phyloP scores from a whole-genome alignment of 768 basidiomycete species.

The Leccinum disarticulatum region DNA sequence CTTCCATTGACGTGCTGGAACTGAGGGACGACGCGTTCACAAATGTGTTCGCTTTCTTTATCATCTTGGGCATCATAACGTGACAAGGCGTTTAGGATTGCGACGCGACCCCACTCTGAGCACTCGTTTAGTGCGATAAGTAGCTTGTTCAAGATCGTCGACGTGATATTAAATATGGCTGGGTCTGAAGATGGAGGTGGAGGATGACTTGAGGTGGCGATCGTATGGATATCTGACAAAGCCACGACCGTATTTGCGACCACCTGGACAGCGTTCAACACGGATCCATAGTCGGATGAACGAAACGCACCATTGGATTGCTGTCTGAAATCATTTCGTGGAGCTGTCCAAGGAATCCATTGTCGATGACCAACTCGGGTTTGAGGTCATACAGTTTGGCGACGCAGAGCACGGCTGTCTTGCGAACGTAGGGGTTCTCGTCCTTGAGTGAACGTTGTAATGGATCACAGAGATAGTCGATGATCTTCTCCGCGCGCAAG shows the following conservation, averaged over 20 bases:
- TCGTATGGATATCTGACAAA: constrained; percentile 84
- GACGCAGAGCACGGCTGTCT: constrained; percentile 95
- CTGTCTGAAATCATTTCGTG: constrained; percentile 93
- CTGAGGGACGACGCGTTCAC: constrained; percentile 96
- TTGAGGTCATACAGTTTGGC: constrained; percentile 98
- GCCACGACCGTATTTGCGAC: constrained; percentile 97
- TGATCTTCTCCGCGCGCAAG: constrained; percentile 96
- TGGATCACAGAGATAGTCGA: constrained; percentile 97
- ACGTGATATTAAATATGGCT: constrained; percentile 80
- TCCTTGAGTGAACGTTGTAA: constrained; percentile 89
- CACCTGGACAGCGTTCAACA: constrained; percentile 54
- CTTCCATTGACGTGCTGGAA: constrained; percentile 97
- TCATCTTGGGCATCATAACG: constrained; percentile 83
- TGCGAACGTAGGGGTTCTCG: constrained; percentile 97
- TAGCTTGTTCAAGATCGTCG: constrained; percentile 80
- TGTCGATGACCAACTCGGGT: constrained; percentile 91
- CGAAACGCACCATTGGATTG: constrained; percentile 86
- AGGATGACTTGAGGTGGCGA: constrained; percentile 53
- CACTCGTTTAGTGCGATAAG: constrained; percentile 96
- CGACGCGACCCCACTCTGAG: constrained; percentile 98
- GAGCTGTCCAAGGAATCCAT: constrained; percentile 86
- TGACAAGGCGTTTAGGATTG: constrained; percentile 82
- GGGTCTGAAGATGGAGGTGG: constrained; percentile 56
- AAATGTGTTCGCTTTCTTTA: constrained; percentile 97
- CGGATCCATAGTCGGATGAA: not conserved